These are phyloP conservation scores for Crotalaria pallida DNA, from an alignment of 306 rosid genomes.

Conservation along the genomic window DNA sequence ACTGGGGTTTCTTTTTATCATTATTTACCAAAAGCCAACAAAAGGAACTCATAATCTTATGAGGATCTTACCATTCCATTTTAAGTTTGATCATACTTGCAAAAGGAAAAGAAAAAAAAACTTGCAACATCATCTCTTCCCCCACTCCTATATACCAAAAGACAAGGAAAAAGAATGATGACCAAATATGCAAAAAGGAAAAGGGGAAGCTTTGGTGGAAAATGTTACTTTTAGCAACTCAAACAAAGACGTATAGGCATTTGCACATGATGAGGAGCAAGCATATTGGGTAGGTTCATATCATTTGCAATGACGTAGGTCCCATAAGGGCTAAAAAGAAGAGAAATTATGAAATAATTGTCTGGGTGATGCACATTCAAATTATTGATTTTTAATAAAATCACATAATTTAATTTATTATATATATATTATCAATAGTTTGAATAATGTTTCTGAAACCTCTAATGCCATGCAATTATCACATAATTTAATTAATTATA, in stretches of 20 bases:
- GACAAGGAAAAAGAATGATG: constrained; percentile 30
- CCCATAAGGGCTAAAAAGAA: constrained; percentile 16
- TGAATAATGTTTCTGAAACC: too few relatives aligned
- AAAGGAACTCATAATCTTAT: constrained; percentile 31
- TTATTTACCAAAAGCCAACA: constrained; percentile 33
- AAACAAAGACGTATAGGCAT: constrained; percentile 23
- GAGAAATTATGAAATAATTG: too few relatives aligned
- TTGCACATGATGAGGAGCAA: constrained; percentile 35
- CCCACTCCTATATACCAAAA: constrained; percentile 23
- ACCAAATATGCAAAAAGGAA: constrained; percentile 24
- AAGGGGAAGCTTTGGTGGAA: constrained; percentile 25
- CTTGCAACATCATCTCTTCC: not conserved
- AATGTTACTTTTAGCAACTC: constrained; percentile 36
- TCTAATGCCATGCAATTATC: too few relatives aligned
- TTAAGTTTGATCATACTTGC: constrained; percentile 16
- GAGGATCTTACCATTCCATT: constrained; percentile 25
- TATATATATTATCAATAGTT: too few relatives aligned
- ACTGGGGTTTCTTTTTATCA: constrained; percentile 40
- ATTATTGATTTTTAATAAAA: too few relatives aligned
- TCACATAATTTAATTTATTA: too few relatives aligned
- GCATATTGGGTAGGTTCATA: constrained; percentile 24
- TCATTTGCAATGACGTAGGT: constrained; percentile 21
- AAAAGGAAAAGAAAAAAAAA: not conserved
- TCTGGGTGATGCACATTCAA: too few relatives aligned
- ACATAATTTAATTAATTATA: too few relatives aligned